Percentiles rank a stretch among this genome's conserved stretches.
Conservation (phyloP, 208 protist species). For the Crithidia thermophila region DNA sequence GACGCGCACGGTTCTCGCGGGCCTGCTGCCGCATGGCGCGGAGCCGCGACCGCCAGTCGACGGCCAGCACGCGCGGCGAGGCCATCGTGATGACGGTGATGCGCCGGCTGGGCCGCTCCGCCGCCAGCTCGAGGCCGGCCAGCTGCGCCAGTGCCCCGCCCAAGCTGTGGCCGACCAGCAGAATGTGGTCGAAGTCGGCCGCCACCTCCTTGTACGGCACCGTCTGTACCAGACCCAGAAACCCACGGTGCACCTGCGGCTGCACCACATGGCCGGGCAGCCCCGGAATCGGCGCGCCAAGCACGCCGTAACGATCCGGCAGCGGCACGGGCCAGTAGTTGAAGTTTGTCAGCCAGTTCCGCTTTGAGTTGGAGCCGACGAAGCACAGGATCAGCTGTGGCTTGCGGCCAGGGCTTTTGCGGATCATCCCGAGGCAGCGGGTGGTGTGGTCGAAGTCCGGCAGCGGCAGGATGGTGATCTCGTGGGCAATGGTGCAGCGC, state of each 20-base stretch:
- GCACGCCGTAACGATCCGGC: constrained; percentile 40
- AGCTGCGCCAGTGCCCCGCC: constrained; percentile 65
- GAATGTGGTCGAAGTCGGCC: constrained; percentile 56
- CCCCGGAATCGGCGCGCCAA: constrained; percentile 12
- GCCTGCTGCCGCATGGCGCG: neutral
- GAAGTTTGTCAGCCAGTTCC: constrained; percentile 70
- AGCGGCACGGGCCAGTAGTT: constrained; percentile 39
- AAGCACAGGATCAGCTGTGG: constrained; percentile 72
- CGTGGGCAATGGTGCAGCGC: constrained; percentile 59
- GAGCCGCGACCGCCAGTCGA: constrained; percentile 22
- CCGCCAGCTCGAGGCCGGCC: constrained; percentile 56
- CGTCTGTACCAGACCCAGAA: constrained; percentile 50
- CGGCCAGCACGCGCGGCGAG: constrained; percentile 58
- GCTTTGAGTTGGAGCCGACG: constrained; percentile 52
- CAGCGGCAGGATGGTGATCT: constrained; percentile 63
- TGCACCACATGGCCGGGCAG: neutral
- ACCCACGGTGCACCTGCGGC: constrained; percentile 47
- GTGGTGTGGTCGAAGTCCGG: constrained; percentile 55
- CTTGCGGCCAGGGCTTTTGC: constrained; percentile 47
- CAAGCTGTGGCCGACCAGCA: constrained; percentile 67
- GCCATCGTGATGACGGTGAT: constrained; percentile 71
- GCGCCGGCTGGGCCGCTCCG: constrained; percentile 43
- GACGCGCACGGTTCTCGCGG: neutral
- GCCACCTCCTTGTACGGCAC: constrained; percentile 50
- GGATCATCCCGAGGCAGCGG: constrained; percentile 57